Conservation (phyloP, 1,139 yeast genomes). For the Geotrichum fermentans region DNA sequence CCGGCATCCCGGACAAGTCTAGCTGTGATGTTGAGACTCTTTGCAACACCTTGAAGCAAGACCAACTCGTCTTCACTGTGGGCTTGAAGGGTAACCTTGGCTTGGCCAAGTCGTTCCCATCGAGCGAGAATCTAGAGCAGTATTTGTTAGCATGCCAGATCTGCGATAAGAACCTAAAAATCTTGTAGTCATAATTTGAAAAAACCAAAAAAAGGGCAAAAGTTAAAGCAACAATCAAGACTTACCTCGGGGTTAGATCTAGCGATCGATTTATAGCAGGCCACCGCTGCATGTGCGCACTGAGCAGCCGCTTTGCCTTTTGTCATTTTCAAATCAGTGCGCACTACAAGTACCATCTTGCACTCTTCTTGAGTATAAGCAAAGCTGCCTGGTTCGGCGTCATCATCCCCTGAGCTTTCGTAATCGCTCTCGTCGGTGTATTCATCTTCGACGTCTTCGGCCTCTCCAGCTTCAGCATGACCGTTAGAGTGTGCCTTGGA, state of each 20-base stretch:
- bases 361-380: slow-evolving; percentile 63
- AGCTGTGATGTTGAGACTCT: slow-evolving; percentile 71
- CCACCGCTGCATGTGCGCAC: slow-evolving; percentile 95
- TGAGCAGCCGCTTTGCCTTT: slow-evolving; percentile 98
- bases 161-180: too few species aligned
- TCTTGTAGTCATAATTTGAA: too few species aligned
- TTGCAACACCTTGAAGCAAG: slow-evolving; percentile 71
- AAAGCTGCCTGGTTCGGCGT: slow-evolving; percentile 22
- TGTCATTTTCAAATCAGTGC: slow-evolving; percentile 87
- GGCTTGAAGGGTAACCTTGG: slow-evolving; percentile 86
- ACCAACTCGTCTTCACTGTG: slow-evolving; percentile 70
- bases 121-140: slow-evolving; percentile 42
- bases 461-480: slow-evolving; percentile 6
- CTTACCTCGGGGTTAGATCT: slow-evolving; percentile 35
- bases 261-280: slow-evolving; percentile 70
- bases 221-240: too few species aligned
- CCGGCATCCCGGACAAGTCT: slow-evolving; percentile 93
- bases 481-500: not conserved
- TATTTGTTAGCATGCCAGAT: not conserved
- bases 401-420: slow-evolving; percentile 16
- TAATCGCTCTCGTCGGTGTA: slow-evolving; percentile 22
- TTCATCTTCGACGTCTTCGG: slow-evolving; percentile 15
- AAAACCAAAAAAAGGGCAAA: too few species aligned
- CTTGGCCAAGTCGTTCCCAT: slow-evolving; percentile 87
- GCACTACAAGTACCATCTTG: slow-evolving; percentile 79